These are phyloP conservation scores for Pseudogymnoascus sp. DNA, from an alignment of 2,329 filamentous ascomycete genomes.

Conservation along the genomic window DNA sequence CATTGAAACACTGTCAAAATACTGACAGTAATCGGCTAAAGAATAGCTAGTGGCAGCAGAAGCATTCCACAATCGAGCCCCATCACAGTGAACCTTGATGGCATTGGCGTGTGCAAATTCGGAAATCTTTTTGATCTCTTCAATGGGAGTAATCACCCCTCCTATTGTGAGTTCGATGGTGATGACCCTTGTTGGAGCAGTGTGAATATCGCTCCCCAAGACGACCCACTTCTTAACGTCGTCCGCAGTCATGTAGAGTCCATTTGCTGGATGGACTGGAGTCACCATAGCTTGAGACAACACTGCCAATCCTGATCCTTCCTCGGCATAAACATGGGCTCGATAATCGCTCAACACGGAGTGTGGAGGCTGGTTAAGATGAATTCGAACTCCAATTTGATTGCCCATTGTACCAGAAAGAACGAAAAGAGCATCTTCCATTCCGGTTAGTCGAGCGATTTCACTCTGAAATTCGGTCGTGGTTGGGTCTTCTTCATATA, in stretches of 20 bases:
- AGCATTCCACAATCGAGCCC: constrained; percentile 75
- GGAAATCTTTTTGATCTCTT: constrained; percentile 60
- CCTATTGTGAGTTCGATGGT: constrained; percentile 78
- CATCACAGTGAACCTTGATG: constrained; percentile 69
- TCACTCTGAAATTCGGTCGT: constrained; percentile 68
- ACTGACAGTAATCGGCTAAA: constrained; percentile 55
- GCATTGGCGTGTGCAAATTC: constrained; percentile 55
- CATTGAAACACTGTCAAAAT: constrained; percentile 66
- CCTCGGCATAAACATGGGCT: constrained; percentile 64
- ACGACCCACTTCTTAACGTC: constrained; percentile 61
- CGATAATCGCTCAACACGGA: constrained; percentile 70
- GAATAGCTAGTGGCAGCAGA: constrained; percentile 60
- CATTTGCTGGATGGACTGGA: constrained; percentile 60
- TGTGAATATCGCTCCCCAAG: constrained; percentile 61
- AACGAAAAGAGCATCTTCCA: constrained; percentile 71
- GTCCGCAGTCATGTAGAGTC: constrained; percentile 38
- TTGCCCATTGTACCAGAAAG: constrained; percentile 93
- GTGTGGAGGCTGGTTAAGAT: constrained; percentile 72
- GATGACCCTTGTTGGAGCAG: constrained; percentile 72
- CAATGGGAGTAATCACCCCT: constrained; percentile 68
- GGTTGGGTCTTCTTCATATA: constrained; percentile 70
- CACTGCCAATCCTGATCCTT: constrained; percentile 57
- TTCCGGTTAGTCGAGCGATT: constrained; percentile 63
- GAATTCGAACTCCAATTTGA: constrained; percentile 70
- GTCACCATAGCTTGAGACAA: constrained; percentile 64